A percentile compares a stretch with the other conserved stretches of the same genome.
Evolutionary conservation across 2,329 filamentous ascomycete genomes (phyloP).

Genomic region (Lasiodiplodia sp.): DNA sequence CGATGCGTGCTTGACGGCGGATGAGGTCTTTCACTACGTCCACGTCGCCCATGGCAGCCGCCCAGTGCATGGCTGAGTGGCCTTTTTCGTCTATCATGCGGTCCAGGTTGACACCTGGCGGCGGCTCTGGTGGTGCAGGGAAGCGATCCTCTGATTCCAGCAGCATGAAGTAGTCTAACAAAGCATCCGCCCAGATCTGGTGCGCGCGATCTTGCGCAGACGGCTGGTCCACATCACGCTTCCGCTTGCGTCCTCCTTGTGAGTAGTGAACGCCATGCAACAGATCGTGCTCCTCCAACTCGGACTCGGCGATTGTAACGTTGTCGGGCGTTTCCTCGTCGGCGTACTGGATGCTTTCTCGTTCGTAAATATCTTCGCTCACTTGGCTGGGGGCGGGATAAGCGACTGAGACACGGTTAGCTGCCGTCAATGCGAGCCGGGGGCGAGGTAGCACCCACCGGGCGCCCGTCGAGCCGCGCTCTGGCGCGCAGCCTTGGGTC

Average conservation of each 20-base stretch:
- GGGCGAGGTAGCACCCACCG: conserved; percentile 29
- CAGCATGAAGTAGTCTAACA: conserved; percentile 95
- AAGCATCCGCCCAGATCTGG: conserved; percentile 87
- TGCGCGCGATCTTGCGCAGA: conserved; percentile 79
- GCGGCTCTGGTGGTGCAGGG: conserved; percentile 75
- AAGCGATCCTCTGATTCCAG: conserved; percentile 79
- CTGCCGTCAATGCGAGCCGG: no score
- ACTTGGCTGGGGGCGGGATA: conserved; percentile 48
- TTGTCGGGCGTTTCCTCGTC: conserved; percentile 87
- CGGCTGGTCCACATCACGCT: conserved; percentile 73
- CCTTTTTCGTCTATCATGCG: conserved; percentile 92
- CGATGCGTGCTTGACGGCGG: conserved; percentile 77
- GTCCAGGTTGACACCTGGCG: conserved; percentile 85
- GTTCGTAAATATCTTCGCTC: conserved; percentile 71
- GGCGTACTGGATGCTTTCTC: conserved; percentile 66
- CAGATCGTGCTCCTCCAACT: conserved; percentile 83
- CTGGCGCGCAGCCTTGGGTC: conserved; percentile 78
- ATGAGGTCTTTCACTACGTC: conserved; percentile 90
- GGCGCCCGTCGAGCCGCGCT: conserved; percentile 56
- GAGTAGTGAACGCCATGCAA: conserved; percentile 73
- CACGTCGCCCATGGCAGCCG: conserved; percentile 94
- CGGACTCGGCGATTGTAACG: conserved; percentile 82
- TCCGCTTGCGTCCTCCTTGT: conserved; percentile 72
- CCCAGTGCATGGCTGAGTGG: conserved; percentile 96
- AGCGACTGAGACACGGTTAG: conserved; percentile 4